Evolutionary conservation across 2,329 filamentous ascomycete species (phyloP).

Genomic region (Helotiales sp.): DNA sequence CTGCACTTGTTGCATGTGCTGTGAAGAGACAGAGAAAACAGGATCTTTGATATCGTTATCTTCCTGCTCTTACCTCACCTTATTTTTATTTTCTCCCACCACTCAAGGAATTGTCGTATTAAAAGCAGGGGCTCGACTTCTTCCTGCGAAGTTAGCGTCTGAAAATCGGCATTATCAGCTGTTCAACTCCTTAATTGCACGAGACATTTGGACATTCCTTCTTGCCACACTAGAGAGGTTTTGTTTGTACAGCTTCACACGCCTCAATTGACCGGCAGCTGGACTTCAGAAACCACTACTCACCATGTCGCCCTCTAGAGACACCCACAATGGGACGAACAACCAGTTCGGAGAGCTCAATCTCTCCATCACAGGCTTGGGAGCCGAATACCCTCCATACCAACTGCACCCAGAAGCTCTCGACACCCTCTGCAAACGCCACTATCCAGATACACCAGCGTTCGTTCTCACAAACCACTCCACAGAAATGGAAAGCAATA

Average conservation of each 20-base stretch:
- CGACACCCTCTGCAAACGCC: slow-evolving; percentile 57
- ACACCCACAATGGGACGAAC: slow-evolving; percentile 26
- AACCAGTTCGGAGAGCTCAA: slow-evolving; percentile 53
- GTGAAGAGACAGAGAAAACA: neutral
- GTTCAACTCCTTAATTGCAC: slow-evolving; percentile 1
- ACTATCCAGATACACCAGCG: slow-evolving; percentile 65
- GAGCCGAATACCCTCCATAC: slow-evolving; percentile 64
- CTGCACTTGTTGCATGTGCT: neutral
- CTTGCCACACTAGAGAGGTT: neutral
- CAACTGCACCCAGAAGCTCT: slow-evolving; percentile 56
- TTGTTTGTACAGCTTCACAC: slow-evolving; percentile 5
- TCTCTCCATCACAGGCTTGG: slow-evolving; percentile 65
- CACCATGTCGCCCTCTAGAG: slow-evolving; percentile 25
- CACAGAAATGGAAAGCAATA: neutral
- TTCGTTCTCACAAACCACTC: slow-evolving; percentile 45
- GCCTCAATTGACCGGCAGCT: neutral
- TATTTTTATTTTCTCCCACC: neutral
- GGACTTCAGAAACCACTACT: neutral
- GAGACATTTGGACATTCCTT: neutral
- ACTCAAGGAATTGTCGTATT: slow-evolving; percentile 2
- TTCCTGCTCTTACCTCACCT: neutral
- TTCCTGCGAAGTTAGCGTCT: neutral
- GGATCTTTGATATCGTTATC: neutral
- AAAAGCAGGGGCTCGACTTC: slow-evolving; percentile 17
- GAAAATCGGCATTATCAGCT: slow-evolving; percentile 19